Conservation (phyloP, 176 grass and related monocot genomes). For the Cenchrus americanus region DNA sequence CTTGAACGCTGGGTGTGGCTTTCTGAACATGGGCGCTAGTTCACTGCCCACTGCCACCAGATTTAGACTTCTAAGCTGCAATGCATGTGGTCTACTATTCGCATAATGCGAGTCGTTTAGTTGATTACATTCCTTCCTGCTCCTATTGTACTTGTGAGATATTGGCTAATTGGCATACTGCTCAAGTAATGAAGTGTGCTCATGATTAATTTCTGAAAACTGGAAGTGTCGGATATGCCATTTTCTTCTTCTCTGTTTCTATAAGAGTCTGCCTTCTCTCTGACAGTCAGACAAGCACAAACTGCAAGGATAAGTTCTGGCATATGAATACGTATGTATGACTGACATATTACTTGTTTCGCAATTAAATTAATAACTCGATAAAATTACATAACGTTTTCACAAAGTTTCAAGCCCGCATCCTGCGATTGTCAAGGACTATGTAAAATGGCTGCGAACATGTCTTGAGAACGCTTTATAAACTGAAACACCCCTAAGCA, state of each 20-base stretch:
- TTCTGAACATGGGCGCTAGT: neutral
- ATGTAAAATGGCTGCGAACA: too few relatives aligned
- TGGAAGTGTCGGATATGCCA: neutral
- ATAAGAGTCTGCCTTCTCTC: too few relatives aligned
- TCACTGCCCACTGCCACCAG: neutral
- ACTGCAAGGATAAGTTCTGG: neutral
- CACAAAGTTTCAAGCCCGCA: neutral
- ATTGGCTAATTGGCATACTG: neutral
- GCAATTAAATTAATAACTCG: neutral
- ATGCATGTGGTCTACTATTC: neutral
- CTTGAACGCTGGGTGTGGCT: slow-evolving; percentile 15
- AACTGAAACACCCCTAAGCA: too few relatives aligned
- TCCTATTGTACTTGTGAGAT: neutral
- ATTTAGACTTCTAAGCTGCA: neutral
- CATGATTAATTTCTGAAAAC: slow-evolving; percentile 6
- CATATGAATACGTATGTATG: neutral
- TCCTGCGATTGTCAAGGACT: too few relatives aligned
- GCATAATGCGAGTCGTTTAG: neutral
- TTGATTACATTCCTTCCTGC: neutral
- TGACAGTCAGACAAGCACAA: neutral
- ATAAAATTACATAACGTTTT: neutral
- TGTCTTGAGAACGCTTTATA: too few relatives aligned
- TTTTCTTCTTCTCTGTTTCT: neutral
- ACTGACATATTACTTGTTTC: neutral
- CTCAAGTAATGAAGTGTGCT: slow-evolving; percentile 1